Conservation (phyloP, 805 yeast species). For the Teunomyces aglyptinius region DNA sequence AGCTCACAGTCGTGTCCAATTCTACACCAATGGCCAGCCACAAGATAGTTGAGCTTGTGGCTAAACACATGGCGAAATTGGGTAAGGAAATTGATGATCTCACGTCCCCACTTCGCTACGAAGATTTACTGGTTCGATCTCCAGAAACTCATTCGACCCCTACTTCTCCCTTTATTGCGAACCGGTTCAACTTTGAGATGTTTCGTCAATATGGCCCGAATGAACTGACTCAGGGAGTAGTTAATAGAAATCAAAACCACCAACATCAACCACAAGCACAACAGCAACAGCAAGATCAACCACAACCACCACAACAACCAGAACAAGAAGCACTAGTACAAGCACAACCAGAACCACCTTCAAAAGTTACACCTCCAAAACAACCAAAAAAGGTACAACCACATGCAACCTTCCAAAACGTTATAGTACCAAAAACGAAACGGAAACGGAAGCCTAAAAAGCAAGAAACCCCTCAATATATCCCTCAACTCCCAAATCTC, state of each 20-base stretch:
- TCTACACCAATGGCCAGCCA: slow-evolving; percentile 2
- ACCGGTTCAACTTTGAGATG: slow-evolving; percentile 18
- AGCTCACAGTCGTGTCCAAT: slow-evolving; percentile 8
- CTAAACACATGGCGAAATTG: slow-evolving; percentile 17
- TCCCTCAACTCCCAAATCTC: slow-evolving; percentile 14
- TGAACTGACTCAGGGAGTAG: background rate
- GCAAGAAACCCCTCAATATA: slow-evolving; percentile 6
- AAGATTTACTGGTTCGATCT: slow-evolving; percentile 4
- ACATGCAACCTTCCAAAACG: background rate
- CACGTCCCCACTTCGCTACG: slow-evolving; percentile 4
- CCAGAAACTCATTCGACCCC: slow-evolving; percentile 15
- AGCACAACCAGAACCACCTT: background rate
- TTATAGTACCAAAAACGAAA: background rate
- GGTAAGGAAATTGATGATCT: slow-evolving; percentile 23
- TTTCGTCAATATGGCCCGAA: background rate
- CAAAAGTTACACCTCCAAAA: background rate
- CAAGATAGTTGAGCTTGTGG: slow-evolving; percentile 19
- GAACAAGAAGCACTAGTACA: background rate
- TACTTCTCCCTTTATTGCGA: slow-evolving; percentile 17
- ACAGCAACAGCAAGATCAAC: background rate
- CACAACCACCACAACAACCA: background rate
- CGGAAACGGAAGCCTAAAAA: background rate
- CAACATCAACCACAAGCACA: background rate
- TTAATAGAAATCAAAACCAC: background rate
- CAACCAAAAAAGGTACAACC: background rate